A percentile compares a stretch with the other conserved stretches of the same genome.
Evolutionary conservation across 2,329 filamentous ascomycete species (phyloP).

Genomic region (Arthrobotrys megalospora): DNA sequence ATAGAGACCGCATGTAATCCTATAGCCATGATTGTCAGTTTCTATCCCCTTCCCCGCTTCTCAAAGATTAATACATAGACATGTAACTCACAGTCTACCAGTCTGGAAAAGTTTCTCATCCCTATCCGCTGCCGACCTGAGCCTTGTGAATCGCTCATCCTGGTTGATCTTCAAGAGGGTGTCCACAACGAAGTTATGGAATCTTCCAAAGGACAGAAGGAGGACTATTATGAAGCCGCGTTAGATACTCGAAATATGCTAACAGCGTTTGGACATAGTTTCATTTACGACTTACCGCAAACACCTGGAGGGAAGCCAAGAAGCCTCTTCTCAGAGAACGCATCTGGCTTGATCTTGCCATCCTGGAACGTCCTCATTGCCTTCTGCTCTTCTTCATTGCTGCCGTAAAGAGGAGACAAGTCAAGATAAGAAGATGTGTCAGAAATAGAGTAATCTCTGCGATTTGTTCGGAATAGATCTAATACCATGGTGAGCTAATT

Average conservation of each 20-base stretch:
- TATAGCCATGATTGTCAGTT: not conserved
- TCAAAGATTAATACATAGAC: not conserved
- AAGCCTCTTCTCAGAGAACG: conserved; percentile 72
- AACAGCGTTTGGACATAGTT: not conserved
- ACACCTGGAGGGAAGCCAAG: conserved; percentile 72
- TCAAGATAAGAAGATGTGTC: conserved; percentile 73
- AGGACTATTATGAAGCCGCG: conserved; percentile 16
- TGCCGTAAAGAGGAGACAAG: conserved; percentile 72
- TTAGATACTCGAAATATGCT: not conserved
- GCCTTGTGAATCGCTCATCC: conserved; percentile 66
- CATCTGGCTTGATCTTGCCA: conserved; percentile 72
- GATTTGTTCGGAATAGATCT: conserved; percentile 72
- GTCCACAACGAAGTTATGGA: conserved; percentile 68
- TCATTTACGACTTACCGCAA: conserved; percentile 67
- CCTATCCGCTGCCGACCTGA: conserved; percentile 64
- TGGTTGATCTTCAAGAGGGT: conserved; percentile 69
- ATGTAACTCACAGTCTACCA: conserved; percentile 67
- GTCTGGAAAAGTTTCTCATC: conserved; percentile 72
- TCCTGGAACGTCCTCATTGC: conserved; percentile 72
- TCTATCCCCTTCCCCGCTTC: no score
- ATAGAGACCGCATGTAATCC: conserved; percentile 71
- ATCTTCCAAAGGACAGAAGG: conserved; percentile 67
- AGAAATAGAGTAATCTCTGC: conserved; percentile 69
- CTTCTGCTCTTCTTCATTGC: conserved; percentile 77
- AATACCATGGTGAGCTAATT: not conserved